phyloP scores from a whole-genome alignment of 2,329 filamentous ascomycete species.

The Monilinia polystroma region DNA sequence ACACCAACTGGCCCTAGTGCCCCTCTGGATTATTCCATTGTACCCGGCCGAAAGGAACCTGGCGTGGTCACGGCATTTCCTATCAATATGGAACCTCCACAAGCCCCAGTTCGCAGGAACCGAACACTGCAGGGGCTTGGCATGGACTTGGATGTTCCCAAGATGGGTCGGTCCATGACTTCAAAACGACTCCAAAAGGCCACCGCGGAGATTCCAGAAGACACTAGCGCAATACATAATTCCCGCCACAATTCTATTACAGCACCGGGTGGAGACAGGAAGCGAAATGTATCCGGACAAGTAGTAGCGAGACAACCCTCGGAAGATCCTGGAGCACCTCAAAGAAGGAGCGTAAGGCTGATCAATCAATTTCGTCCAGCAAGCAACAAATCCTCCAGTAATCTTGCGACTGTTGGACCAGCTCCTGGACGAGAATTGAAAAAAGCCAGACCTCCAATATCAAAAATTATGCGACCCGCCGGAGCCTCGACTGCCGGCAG shows the following conservation, averaged over 20 bases:
- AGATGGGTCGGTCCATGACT: slow-evolving; percentile 40
- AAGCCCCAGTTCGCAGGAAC: slow-evolving; percentile 46
- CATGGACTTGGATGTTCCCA: slow-evolving; percentile 41
- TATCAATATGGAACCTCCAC: slow-evolving; percentile 45
- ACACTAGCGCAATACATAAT: slow-evolving; percentile 28
- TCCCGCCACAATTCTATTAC: slow-evolving; percentile 29
- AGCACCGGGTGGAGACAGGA: slow-evolving; percentile 60
- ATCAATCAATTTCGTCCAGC: slow-evolving; percentile 69
- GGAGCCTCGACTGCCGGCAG: slow-evolving; percentile 73
- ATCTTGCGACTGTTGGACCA: slow-evolving; percentile 56
- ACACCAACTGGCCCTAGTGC: slow-evolving; percentile 57
- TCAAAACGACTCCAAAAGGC: slow-evolving; percentile 39
- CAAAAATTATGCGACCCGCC: slow-evolving; percentile 64
- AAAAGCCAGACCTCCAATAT: slow-evolving; percentile 74
- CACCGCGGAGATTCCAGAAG: slow-evolving; percentile 35
- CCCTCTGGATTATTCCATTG: slow-evolving; percentile 40
- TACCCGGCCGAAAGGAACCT: slow-evolving; percentile 36
- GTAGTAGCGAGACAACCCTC: slow-evolving; percentile 54
- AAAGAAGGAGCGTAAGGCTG: slow-evolving; percentile 70
- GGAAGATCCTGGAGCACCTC: slow-evolving; percentile 62
- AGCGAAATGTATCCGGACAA: slow-evolving; percentile 90
- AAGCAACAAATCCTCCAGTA: slow-evolving; percentile 44
- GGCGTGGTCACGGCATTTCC: slow-evolving; percentile 35
- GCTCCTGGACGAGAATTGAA: slow-evolving; percentile 72
- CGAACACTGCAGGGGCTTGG: slow-evolving; percentile 39